A percentile compares a stretch with the other conserved stretches of the same genome.
Conservation (phyloP, 257 asterid species). For the Solanum etuberosum region DNA sequence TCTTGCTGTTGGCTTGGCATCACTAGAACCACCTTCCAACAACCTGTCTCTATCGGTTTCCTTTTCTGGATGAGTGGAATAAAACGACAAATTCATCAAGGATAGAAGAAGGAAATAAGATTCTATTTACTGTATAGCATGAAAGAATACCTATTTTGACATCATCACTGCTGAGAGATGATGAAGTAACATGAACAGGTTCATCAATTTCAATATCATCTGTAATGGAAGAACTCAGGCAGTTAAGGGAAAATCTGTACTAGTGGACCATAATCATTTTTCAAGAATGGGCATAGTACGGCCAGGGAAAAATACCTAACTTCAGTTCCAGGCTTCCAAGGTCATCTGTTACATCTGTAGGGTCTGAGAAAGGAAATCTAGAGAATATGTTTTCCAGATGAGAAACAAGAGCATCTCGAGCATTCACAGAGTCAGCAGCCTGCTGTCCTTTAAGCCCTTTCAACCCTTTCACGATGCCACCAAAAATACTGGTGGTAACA, state of each 20-base stretch:
- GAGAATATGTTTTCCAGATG: conserved; percentile 76
- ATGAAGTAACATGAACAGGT: conserved; percentile 30
- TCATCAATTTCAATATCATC: conserved; percentile 73
- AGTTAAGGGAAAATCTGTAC: background rate
- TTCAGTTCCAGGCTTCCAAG: conserved; percentile 41
- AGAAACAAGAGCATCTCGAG: conserved; percentile 36
- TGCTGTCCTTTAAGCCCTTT: conserved; percentile 54
- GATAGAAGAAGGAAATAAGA: background rate
- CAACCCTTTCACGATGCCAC: conserved; percentile 68
- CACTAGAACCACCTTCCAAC: conserved; percentile 64
- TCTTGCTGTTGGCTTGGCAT: conserved; percentile 50
- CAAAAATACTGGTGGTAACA: conserved; percentile 48
- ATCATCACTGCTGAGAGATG: conserved; percentile 24
- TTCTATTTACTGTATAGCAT: background rate
- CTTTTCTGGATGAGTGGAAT: conserved; percentile 25
- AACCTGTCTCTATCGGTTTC: conserved; percentile 50
- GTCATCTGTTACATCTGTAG: conserved; percentile 16
- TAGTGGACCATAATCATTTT: background rate
- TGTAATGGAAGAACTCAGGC: conserved; percentile 19
- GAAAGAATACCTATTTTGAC: conserved; percentile 31
- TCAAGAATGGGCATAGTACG: conserved; percentile 1
- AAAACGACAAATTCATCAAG: conserved; percentile 1
- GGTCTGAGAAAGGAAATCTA: conserved; percentile 79
- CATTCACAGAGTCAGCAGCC: conserved; percentile 25
- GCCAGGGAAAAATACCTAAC: conserved; percentile 40